A percentile compares a stretch with the other conserved stretches of the same genome.
These are phyloP conservation scores for Ustilago nuda DNA, from an alignment of 1,284 basidiomycete species.

Conservation along the genomic window DNA sequence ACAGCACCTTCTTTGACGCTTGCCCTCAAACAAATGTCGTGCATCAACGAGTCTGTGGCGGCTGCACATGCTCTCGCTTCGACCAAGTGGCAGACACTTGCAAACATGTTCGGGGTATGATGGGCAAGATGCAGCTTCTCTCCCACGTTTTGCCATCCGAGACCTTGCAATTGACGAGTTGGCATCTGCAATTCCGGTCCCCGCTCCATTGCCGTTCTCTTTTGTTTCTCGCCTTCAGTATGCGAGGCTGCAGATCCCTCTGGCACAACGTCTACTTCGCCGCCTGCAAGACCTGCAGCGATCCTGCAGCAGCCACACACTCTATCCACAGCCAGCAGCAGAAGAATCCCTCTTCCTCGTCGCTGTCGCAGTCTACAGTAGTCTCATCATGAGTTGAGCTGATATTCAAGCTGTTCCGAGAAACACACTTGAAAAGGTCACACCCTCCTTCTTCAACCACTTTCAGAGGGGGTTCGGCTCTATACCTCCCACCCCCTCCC, in stretches of 20 bases:
- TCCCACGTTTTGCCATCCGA: neutral
- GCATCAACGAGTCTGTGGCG: neutral
- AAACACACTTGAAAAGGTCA: neutral
- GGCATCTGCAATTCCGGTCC: constrained; percentile 1
- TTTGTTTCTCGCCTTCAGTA: neutral
- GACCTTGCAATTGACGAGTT: too few relatives aligned
- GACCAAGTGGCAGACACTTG: too few relatives aligned
- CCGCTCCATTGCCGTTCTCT: neutral
- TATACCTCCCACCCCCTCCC: neutral
- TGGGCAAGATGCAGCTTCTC: neutral
- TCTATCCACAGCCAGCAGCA: neutral
- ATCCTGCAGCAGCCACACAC: neutral
- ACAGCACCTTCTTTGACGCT: neutral
- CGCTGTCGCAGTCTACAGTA: neutral
- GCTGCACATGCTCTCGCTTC: neutral
- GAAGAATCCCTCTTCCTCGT: neutral
- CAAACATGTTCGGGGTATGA: too few relatives aligned
- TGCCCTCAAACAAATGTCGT: neutral
- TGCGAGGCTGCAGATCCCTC: neutral
- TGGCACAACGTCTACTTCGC: neutral
- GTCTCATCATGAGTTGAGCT: neutral
- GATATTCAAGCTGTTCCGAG: neutral
- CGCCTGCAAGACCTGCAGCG: neutral
- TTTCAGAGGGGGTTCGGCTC: neutral
- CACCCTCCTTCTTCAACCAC: neutral